These are phyloP conservation scores for Paramecium sexaurelia DNA, from an alignment of 73 alveolate species.

Conservation along the genomic window DNA sequence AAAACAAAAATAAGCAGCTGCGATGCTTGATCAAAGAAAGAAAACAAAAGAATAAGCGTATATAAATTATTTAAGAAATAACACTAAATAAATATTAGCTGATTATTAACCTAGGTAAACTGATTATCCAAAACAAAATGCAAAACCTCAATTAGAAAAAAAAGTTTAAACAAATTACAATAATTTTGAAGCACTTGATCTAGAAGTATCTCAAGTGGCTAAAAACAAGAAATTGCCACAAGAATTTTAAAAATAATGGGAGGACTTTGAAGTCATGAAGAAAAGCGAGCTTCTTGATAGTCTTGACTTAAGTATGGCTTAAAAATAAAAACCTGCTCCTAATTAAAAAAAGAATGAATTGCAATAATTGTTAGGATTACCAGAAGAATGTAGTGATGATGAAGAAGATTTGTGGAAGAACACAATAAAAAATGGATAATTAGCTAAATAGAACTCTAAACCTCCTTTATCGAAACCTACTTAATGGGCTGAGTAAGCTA, in stretches of 20 bases:
- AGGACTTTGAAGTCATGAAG: constrained; percentile 12
- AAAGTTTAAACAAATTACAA: constrained; percentile 41
- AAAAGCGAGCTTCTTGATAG: constrained; percentile 49
- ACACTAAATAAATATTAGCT: constrained; percentile 3
- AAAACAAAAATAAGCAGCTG: constrained; percentile 8
- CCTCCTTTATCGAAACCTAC: background rate
- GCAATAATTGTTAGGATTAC: background rate
- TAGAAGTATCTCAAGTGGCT: constrained; percentile 19
- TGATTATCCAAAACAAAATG: constrained; percentile 33
- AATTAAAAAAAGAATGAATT: background rate
- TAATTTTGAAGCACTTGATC: constrained; percentile 54
- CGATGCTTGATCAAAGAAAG: constrained; percentile 1
- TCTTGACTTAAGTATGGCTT: constrained; percentile 46
- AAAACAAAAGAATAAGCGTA: constrained; percentile 61
- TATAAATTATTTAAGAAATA: constrained; percentile 29
- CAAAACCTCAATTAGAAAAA: constrained; percentile 23
- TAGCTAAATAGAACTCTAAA: background rate
- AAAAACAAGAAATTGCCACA: constrained; percentile 20
- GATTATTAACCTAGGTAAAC: constrained; percentile 19
- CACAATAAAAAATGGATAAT: constrained; percentile 34
- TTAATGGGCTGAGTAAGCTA: constrained; percentile 42
- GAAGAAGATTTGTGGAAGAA: constrained; percentile 56
- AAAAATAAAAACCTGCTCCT: constrained; percentile 18
- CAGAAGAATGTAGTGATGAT: constrained; percentile 19
- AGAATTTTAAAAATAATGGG: constrained; percentile 48